Conservation (phyloP, 2,329 filamentous ascomycete species). For the Fusarium miscanthi region DNA sequence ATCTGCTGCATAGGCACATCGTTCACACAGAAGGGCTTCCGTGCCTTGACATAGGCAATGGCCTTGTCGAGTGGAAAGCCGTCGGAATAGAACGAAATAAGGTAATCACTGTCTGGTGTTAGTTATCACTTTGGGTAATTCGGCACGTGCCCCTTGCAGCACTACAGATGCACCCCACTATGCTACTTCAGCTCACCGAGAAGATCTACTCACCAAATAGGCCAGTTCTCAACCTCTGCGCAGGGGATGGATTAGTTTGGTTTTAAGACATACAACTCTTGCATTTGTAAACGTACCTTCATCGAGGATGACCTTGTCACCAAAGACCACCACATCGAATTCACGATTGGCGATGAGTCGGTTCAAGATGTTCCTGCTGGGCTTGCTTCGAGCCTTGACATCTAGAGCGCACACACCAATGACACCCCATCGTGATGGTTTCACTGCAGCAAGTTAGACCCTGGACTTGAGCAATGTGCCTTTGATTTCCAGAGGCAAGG, state of each 20-base stretch:
- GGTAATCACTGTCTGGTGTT: constrained; percentile 72
- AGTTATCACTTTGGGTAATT: constrained; percentile 40
- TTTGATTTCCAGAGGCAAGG: neutral
- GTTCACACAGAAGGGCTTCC: constrained; percentile 97
- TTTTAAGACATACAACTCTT: constrained; percentile 9
- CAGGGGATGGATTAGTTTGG: constrained; percentile 18
- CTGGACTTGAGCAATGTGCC: neutral
- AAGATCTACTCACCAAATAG: constrained; percentile 72
- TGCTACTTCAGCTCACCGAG: constrained; percentile 52
- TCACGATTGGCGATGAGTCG: constrained; percentile 89
- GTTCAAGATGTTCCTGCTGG: constrained; percentile 95
- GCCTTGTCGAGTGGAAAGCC: constrained; percentile 97
- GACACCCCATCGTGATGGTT: constrained; percentile 70
- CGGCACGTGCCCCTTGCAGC: constrained; percentile 44
- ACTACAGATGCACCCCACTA: constrained; percentile 41
- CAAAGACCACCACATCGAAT: constrained; percentile 97
- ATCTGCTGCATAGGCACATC: constrained; percentile 98
- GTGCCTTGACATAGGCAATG: constrained; percentile 91
- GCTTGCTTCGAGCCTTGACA: constrained; percentile 95
- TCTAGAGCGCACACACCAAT: constrained; percentile 97
- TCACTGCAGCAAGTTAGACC: constrained; percentile 54
- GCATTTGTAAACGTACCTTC: constrained; percentile 67
- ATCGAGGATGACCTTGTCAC: constrained; percentile 97
- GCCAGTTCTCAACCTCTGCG: constrained; percentile 91
- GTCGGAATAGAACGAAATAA: constrained; percentile 98